Conservation (phyloP, 2,329 filamentous ascomycete species). For the Trichoderma lentiforme region DNA sequence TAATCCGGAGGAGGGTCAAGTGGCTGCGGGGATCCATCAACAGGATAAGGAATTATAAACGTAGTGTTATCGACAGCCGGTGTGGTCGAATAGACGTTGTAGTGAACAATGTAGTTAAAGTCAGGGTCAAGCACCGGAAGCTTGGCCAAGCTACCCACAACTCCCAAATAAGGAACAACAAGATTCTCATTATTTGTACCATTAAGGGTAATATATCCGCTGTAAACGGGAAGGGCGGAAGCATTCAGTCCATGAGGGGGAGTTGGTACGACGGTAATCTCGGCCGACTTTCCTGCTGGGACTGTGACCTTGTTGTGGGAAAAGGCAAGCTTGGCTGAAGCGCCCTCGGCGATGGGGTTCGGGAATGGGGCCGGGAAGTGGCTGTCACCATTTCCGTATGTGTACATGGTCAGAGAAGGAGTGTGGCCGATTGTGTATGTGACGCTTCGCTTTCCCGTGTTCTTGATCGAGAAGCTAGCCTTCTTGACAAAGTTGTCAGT, state of each 20-base stretch:
- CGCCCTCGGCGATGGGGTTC: slow-evolving; percentile 38
- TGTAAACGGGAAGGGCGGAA: slow-evolving; percentile 39
- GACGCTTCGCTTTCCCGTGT: slow-evolving; percentile 46
- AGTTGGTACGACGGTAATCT: slow-evolving; percentile 43
- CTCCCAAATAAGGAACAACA: slow-evolving; percentile 41
- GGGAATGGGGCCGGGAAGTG: slow-evolving; percentile 44
- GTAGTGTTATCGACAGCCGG: neutral
- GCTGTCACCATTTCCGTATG: slow-evolving; percentile 32
- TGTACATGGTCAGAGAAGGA: slow-evolving; percentile 52
- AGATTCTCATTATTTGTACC: slow-evolving; percentile 37
- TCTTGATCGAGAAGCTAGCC: slow-evolving; percentile 54
- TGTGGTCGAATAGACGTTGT: neutral
- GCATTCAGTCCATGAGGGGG: slow-evolving; percentile 35
- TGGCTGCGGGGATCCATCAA: neutral
- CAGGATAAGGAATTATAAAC: neutral
- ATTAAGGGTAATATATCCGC: slow-evolving; percentile 41
- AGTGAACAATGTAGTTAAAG: neutral
- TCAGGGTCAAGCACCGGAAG: neutral
- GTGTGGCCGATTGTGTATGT: slow-evolving; percentile 52
- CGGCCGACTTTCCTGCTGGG: slow-evolving; percentile 40
- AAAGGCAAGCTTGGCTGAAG: slow-evolving; percentile 43
- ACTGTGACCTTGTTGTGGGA: slow-evolving; percentile 44
- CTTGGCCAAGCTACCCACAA: slow-evolving; percentile 27
- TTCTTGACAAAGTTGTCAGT: slow-evolving; percentile 51
- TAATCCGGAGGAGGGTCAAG: neutral